A percentile compares a stretch with the other conserved stretches of the same genome.
Evolutionary conservation across 2,329 filamentous ascomycete species (phyloP).

Genomic region (Aspergillus awamori): DNA sequence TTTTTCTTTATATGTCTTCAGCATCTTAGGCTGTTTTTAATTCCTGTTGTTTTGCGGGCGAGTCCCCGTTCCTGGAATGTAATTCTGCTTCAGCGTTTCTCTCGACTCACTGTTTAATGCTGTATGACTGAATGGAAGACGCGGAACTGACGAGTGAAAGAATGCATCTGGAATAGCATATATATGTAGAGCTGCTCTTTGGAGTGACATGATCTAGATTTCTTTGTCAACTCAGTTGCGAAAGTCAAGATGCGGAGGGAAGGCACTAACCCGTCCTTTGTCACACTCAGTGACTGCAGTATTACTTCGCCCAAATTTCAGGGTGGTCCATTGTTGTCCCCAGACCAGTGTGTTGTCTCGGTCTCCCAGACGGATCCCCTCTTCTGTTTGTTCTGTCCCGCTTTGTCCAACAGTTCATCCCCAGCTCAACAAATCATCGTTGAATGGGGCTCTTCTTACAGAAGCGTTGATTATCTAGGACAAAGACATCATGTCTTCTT

Average conservation of each 20-base stretch:
- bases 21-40: slow-evolving; percentile 18
- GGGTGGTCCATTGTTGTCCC: too few species aligned
- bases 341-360: too few species aligned
- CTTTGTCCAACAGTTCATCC: not conserved
- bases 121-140: slow-evolving; percentile 14
- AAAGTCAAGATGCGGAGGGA: not conserved
- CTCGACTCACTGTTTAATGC: slow-evolving; percentile 14
- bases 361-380: not conserved
- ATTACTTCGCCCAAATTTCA: not conserved
- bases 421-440: not conserved
- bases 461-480: too few species aligned
- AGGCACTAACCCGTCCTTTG: not conserved
- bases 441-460: not conserved
- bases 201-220: too few species aligned
- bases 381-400: not conserved
- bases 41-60: slow-evolving; percentile 9
- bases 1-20: slow-evolving; percentile 14
- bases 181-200: not conserved
- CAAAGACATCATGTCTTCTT: not conserved
- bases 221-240: too few species aligned
- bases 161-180: not conserved
- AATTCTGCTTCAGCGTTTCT: slow-evolving; percentile 16
- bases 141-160: not conserved
- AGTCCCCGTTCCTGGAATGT: slow-evolving; percentile 20
- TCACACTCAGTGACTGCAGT: not conserved